Percentiles rank a stretch among this genome's conserved stretches.
Conservation (phyloP, 2,329 filamentous ascomycete genomes). For the Cryoendolithus antarcticus region DNA sequence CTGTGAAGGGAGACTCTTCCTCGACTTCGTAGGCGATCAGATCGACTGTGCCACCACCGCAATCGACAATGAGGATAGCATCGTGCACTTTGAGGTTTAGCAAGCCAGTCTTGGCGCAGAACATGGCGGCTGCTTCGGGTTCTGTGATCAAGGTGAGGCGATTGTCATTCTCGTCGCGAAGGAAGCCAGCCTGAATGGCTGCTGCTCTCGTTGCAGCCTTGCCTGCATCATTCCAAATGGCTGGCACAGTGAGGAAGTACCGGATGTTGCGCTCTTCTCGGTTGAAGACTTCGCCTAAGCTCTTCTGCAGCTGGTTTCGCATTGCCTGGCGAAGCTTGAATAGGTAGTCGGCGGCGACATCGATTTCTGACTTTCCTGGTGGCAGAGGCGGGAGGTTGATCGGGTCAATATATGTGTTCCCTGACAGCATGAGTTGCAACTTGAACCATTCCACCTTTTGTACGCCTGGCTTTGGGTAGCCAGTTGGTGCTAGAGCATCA, state of each 20-base stretch:
- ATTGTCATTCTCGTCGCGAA: constrained; percentile 96
- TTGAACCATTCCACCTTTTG: constrained; percentile 99
- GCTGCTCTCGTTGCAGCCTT: constrained; percentile 94
- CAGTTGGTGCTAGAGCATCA: constrained; percentile 88
- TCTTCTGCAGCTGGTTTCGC: constrained; percentile 91
- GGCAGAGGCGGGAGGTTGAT: constrained; percentile 97
- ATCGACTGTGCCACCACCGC: constrained; percentile 96
- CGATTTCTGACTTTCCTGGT: constrained; percentile 95
- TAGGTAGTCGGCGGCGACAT: constrained; percentile 97
- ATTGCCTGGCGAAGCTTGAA: constrained; percentile 97
- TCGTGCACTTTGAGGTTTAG: constrained; percentile 97
- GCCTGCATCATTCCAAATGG: constrained; percentile 97
- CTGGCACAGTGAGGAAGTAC: constrained; percentile 96
- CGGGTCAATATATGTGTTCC: constrained; percentile 97
- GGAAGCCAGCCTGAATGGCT: constrained; percentile 91
- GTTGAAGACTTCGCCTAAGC: constrained; percentile 92
- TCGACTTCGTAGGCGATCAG: constrained; percentile 98
- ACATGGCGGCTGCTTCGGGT: constrained; percentile 91
- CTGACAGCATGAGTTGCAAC: constrained; percentile 94
- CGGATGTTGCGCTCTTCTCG: constrained; percentile 95
- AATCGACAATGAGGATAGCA: constrained; percentile 95
- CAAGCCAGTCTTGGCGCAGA: constrained; percentile 93
- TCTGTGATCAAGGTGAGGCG: constrained; percentile 88
- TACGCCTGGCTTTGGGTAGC: constrained; percentile 93
- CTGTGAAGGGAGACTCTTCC: constrained; percentile 92